Evolutionary conservation across 2,329 filamentous ascomycete species (phyloP), one percentile per base, ranked within the genome.

Genomic region (Clathrospora elynae): DNA sequence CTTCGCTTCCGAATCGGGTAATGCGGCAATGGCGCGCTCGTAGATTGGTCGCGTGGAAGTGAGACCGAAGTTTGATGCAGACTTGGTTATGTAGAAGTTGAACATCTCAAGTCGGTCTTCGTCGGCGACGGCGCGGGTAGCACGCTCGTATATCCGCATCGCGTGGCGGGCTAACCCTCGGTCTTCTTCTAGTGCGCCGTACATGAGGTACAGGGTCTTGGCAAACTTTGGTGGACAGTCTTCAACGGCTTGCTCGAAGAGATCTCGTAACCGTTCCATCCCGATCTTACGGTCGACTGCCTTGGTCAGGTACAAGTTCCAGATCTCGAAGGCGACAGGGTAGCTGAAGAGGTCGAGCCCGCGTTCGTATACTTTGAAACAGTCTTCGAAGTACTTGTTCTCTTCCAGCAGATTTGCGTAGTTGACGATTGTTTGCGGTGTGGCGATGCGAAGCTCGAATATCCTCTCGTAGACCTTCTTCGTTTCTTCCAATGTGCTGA

Each of bases 21-120:
- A 78, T n/a, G 90, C 88, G 8, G 89, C 85, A 56, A 99, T 96
- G 24, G 93, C 92, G 42, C 91, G 85, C 73, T 99, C 93, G 76
- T 99, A 99, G 59, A 99, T 99, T 1, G 90, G 86, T 36, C 93
- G 79, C 3, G 93, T 96, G 0, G 93, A 97, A 0, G 93, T 91
- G 36, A 99, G 81, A 20, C 95, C 93, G 64, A 99, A 99, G 72
- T 99, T 99, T 13, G 90, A 95, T 1, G 93, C 93, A 0, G 91
- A 96, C 70, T 99, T 97, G 45, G 92, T 97, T 66, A 99, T 96
- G 76, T 99, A 99, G 68, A 97, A 96, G 71, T 96, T 93, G 76
- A 96, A 99, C 91, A 99, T 96, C 62, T 96, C 90, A 47, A 91
- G 86, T 37, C 90, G 82, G 70, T 99, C 92, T 63, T 96, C 92